phyloP scores from a whole-genome alignment of 164 flowering plant genomes.

The Dillenia turbinata region DNA sequence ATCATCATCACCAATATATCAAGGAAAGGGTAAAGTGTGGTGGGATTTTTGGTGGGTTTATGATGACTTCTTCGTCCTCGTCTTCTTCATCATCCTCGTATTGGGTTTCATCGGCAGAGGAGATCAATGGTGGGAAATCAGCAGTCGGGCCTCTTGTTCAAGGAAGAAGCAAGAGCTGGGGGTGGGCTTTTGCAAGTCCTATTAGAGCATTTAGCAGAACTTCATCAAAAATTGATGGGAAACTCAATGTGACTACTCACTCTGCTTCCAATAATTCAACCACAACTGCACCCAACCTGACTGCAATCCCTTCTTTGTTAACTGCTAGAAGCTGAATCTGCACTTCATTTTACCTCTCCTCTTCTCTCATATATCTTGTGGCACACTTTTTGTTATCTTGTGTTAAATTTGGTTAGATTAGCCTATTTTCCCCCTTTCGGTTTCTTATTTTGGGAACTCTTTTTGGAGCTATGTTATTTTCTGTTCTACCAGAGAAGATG shows the following conservation, averaged over 20 bases:
- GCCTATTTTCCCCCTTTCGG: no score
- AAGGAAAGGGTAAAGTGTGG: constrained; percentile 83
- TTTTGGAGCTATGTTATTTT: no score
- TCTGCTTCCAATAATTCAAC: not conserved
- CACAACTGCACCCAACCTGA: constrained; percentile 23
- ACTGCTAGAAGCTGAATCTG: constrained; percentile 26
- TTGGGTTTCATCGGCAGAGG: constrained; percentile 32
- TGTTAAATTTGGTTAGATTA: no score
- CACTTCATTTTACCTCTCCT: no score
- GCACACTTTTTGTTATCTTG: no score
- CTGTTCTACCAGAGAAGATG: no score
- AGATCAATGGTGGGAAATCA: constrained; percentile 13
- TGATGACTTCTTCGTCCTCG: constrained; percentile 53
- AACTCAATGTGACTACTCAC: not conserved
- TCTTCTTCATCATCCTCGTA: constrained; percentile 55
- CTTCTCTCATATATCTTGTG: no score
- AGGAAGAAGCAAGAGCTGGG: constrained; percentile 68
- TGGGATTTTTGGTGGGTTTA: constrained; percentile 83
- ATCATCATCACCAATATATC: constrained; percentile 29
- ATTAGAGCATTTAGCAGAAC: constrained; percentile 74
- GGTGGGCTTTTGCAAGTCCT: constrained; percentile 93
- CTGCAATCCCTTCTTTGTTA: constrained; percentile 42
- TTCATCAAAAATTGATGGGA: constrained; percentile 16
- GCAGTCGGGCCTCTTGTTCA: constrained; percentile 23
- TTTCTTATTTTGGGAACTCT: no score